Evolutionary conservation across 2,329 filamentous ascomycete genomes (phyloP).

Genomic region (Colletotrichum truncatum): DNA sequence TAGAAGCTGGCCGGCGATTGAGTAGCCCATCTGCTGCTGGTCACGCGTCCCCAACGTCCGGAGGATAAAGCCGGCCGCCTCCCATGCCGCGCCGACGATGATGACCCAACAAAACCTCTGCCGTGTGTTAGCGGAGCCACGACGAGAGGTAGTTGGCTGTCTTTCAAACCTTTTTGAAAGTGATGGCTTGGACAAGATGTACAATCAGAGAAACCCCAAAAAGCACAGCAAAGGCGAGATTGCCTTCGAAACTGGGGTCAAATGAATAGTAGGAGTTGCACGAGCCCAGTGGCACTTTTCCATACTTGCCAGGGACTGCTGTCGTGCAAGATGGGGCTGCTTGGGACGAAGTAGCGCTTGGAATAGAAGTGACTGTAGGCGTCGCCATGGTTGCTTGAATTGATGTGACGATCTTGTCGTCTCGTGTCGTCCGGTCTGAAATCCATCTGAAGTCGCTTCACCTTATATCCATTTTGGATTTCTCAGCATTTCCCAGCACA

Average conservation of each 20-base stretch:
- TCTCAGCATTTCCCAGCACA: not conserved
- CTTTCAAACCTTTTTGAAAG: conserved; percentile 40
- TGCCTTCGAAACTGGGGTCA: conserved; percentile 43
- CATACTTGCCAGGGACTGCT: conserved; percentile 42
- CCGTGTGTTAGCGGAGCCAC: accelerated
- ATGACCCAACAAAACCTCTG: conserved; percentile 49
- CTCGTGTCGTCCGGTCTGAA: conserved; percentile 1
- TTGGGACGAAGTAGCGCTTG: conserved; percentile 9
- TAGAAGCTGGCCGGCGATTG: conserved; percentile 43
- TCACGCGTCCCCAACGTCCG: conserved; percentile 45
- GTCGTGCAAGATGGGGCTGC: conserved; percentile 36
- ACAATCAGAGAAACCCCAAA: conserved; percentile 39
- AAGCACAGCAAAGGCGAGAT: conserved; percentile 41
- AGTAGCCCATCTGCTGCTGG: conserved; percentile 46
- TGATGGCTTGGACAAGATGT: conserved; percentile 39
- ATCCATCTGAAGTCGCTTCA: conserved; percentile 3
- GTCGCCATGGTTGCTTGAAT: not conserved
- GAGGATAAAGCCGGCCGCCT: conserved; percentile 48
- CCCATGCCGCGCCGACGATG: conserved; percentile 49
- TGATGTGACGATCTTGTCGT: not conserved
- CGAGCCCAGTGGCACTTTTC: conserved; percentile 40
- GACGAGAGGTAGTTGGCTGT: accelerated
- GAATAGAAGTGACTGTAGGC: not conserved
- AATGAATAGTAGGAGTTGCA: conserved; percentile 45
- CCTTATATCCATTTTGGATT: not conserved